A percentile compares a stretch with the other conserved stretches of the same genome.
phyloP scores from a whole-genome alignment of 495 filamentous ascomycete species.

The Collariella sp. region DNA sequence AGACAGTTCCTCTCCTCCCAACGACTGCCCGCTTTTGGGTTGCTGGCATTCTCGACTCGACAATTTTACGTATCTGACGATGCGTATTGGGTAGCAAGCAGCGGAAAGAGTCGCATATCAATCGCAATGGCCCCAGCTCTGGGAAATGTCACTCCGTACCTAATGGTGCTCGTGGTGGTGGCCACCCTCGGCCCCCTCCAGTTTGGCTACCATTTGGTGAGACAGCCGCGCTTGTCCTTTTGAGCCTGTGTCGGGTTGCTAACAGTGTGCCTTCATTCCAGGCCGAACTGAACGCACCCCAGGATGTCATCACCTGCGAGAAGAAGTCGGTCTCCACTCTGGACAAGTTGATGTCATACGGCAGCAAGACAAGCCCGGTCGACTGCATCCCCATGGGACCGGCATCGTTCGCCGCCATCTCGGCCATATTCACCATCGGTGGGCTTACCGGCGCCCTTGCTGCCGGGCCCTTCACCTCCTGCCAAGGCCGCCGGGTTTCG shows the following conservation, averaged over 20 bases:
- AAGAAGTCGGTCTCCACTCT: slow-evolving; percentile 47
- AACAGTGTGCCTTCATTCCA: slow-evolving; percentile 27
- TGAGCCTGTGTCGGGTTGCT: slow-evolving; percentile 7
- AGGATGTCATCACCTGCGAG: slow-evolving; percentile 78
- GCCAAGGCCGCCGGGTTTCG: slow-evolving; percentile 60
- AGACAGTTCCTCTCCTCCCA: background rate
- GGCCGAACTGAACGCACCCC: slow-evolving; percentile 92
- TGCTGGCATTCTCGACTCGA: background rate
- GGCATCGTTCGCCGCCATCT: slow-evolving; percentile 68
- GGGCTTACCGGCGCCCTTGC: slow-evolving; percentile 75
- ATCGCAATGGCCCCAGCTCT: slow-evolving; percentile 29
- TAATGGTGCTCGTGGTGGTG: slow-evolving; percentile 55
- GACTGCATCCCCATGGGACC: slow-evolving; percentile 79
- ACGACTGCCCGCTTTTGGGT: background rate
- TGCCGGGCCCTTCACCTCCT: slow-evolving; percentile 63
- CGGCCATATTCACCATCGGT: slow-evolving; percentile 85
- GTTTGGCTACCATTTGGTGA: slow-evolving; percentile 90
- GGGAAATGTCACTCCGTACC: slow-evolving; percentile 50
- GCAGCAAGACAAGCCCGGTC: slow-evolving; percentile 37
- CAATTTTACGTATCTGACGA: background rate
- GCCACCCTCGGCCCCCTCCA: slow-evolving; percentile 74
- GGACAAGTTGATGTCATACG: slow-evolving; percentile 23
- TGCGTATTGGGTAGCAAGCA: slow-evolving; percentile 1
- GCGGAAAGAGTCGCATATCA: background rate
- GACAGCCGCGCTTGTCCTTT: slow-evolving; percentile 5